Evolutionary conservation across 306 rosid species (phyloP), one percentile per base, ranked within the genome.

Genomic region (Dalbergia cochinchinensis): DNA sequence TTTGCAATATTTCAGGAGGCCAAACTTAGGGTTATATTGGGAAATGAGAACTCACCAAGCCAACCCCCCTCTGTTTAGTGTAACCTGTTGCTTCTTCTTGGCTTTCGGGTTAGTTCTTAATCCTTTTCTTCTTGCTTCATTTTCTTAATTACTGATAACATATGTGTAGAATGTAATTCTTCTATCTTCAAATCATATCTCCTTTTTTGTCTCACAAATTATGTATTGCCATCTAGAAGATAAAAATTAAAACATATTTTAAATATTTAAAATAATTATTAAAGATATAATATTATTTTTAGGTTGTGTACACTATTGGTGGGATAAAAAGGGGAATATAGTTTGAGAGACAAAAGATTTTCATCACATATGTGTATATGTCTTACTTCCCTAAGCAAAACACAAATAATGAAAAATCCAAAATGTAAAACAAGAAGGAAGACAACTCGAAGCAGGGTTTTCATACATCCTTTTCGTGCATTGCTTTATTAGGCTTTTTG

Each of bases 41-140:
- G 66, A 15, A n/a, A 20, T 70, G 79, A 73, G 76, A 61, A 70
- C n/a, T 76, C 64, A 33, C 26, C 8, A 70, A 82, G 50, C 77
- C 59, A 76, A 80, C 69, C 41, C 62, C 13, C 74, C 18, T 47
- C 51, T 7, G 8, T 33, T 53, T 77, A 19, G 13, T n/a, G 19
- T 77, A 37, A n/a, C 50, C 73, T 63, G 60, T 54, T 75, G 48
- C 61, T 62, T 13, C 50, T 48, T 72, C 77, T 82, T 76, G 63
- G 44, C 16, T 44, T 76, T 76, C 84, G 47, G 89, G 94, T 89
- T 78, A 71, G 91, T 89, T 73, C 42, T 22, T 41, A 65, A 63
- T 51, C 53, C 71, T 69, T 20, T 45, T 71, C 60, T 60, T 76
- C 45, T 69, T 20, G 10, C 15, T 51, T 71, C 53, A 12, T 59